Evolutionary conservation across 2,329 filamentous ascomycete species (phyloP).

Genomic region (Sclerotinia trifoliorum): DNA sequence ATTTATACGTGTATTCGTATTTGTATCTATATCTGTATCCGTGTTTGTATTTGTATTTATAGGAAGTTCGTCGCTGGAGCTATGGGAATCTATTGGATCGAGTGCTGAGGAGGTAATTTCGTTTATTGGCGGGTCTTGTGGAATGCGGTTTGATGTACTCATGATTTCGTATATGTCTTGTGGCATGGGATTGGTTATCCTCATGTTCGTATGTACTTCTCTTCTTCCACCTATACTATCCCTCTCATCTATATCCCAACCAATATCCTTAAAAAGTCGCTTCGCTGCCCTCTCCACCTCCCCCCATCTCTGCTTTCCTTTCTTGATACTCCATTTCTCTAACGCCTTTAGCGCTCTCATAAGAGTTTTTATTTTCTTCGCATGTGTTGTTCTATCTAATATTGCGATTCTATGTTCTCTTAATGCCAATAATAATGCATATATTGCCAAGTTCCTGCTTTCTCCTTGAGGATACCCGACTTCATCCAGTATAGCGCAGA

Average conservation of each 20-base stretch:
- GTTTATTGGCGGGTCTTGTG: too few relatives aligned
- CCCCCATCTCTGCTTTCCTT: background rate
- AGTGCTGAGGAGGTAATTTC: too few relatives aligned
- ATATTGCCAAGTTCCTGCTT: background rate
- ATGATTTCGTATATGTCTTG: too few relatives aligned
- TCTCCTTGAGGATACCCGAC: background rate
- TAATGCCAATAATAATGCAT: background rate
- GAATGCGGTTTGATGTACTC: too few relatives aligned
- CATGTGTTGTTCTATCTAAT: background rate
- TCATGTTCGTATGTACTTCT: too few relatives aligned
- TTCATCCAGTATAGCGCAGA: background rate
- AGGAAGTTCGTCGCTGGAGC: too few relatives aligned
- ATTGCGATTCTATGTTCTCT: background rate
- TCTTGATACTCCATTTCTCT: background rate
- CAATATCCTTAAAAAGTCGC: too few relatives aligned
- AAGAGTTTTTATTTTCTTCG: background rate
- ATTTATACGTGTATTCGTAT: too few relatives aligned
- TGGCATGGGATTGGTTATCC: too few relatives aligned
- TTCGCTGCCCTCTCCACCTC: background rate
- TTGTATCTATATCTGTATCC: background rate
- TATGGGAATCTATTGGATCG: too few relatives aligned
- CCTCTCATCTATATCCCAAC: background rate
- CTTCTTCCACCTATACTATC: background rate
- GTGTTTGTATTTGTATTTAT: too few relatives aligned
- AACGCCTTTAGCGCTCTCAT: background rate